Evolutionary conservation across 179 eudicot genomes (phyloP).

Genomic region (Silene noctiflora): DNA sequence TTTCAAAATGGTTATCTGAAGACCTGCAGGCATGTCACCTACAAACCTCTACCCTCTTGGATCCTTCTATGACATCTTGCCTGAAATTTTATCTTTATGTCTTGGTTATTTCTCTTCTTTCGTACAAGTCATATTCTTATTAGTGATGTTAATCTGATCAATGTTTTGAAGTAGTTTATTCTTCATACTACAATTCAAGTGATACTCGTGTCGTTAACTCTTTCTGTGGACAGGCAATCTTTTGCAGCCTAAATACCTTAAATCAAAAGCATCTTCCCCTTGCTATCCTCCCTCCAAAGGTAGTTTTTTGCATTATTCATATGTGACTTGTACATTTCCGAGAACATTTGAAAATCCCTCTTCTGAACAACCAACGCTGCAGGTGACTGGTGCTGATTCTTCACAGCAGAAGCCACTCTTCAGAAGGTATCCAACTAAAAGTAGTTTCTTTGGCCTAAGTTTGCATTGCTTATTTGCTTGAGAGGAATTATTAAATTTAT

Average conservation of each 20-base stretch:
- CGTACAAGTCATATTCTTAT: neutral
- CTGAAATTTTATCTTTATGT: neutral
- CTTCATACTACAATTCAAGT: constrained; percentile 7
- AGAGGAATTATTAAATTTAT: neutral
- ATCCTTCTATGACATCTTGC: neutral
- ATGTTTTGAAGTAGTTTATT: neutral
- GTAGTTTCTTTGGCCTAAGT: constrained; percentile 11
- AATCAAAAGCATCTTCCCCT: constrained; percentile 37
- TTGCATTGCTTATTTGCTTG: neutral
- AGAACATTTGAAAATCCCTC: neutral
- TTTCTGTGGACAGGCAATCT: constrained; percentile 46
- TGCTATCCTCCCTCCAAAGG: constrained; percentile 43
- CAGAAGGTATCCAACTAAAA: constrained; percentile 41
- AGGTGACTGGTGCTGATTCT: constrained; percentile 48
- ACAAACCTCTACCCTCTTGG: neutral
- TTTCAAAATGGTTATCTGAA: constrained; percentile 42
- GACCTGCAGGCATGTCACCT: constrained; percentile 58
- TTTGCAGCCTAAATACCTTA: constrained; percentile 41
- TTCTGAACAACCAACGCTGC: constrained; percentile 25
- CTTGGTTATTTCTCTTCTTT: neutral
- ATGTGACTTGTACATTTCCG: constrained; percentile 1
- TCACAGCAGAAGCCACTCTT: constrained; percentile 37
- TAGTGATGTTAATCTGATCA: constrained; percentile 1
- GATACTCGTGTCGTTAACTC: neutral
- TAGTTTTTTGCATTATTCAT: constrained; percentile 18